Evolutionary conservation across 192 early-diverging fungal species (phyloP).

Genomic region (Linnemannia exigua): DNA sequence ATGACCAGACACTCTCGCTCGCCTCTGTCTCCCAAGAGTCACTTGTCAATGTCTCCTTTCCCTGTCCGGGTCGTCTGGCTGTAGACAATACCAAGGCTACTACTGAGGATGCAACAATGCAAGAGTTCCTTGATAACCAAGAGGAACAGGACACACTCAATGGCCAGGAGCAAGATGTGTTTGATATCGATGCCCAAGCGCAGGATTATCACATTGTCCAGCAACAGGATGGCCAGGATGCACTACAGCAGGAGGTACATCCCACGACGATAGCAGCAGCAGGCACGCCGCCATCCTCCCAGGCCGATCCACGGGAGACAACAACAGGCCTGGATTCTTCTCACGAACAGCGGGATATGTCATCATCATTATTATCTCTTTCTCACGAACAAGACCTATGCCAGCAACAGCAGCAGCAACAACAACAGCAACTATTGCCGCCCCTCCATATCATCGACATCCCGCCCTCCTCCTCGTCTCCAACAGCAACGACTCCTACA

Average conservation of each 20-base stretch:
- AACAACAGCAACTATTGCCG: neutral
- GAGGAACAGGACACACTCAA: neutral
- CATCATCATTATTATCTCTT: neutral
- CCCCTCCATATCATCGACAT: neutral
- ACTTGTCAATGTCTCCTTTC: neutral
- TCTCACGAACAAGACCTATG: neutral
- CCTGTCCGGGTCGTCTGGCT: neutral
- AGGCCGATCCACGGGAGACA: neutral
- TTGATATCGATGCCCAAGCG: neutral
- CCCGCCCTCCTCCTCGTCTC: neutral
- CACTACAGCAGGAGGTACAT: neutral
- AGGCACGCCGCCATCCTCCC: neutral
- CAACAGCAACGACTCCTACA: neutral
- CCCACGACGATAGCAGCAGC: neutral
- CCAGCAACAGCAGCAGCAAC: neutral
- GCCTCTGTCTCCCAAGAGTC: neutral
- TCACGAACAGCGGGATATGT: neutral
- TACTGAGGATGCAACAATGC: neutral
- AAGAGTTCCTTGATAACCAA: neutral
- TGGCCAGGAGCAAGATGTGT: neutral
- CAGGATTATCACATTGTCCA: neutral
- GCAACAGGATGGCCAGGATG: slow-evolving; percentile 1
- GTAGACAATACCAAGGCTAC: neutral
- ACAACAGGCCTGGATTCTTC: no score
- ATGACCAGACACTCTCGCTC: neutral